Conservation (phyloP, 1,284 basidiomycete genomes). For the Sutorius eximius region DNA sequence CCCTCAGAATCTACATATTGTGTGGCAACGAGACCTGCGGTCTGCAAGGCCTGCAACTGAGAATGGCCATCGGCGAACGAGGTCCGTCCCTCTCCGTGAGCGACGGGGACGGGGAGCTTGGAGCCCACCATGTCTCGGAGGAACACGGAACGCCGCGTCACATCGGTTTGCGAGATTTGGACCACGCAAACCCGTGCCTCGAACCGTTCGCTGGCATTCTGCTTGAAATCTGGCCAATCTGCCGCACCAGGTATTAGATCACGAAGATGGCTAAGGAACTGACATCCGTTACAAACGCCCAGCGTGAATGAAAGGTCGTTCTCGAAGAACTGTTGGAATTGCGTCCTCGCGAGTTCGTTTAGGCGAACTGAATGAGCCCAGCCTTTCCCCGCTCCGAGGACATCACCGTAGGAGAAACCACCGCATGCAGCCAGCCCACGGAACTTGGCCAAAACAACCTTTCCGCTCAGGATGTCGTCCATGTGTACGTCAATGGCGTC, state of each 20-base stretch:
- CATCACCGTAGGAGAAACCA: slow-evolving; percentile 98
- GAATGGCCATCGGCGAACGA: slow-evolving; percentile 55
- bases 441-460: slow-evolving; percentile 67
- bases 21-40: slow-evolving; percentile 60
- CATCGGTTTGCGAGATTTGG: slow-evolving; percentile 62
- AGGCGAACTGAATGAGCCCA: slow-evolving; percentile 96
- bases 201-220: slow-evolving; percentile 87
- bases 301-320: slow-evolving; percentile 84
- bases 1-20: slow-evolving; percentile 78
- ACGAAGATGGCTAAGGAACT: slow-evolving; percentile 88
- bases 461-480: slow-evolving; percentile 89
- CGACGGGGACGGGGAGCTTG: slow-evolving; percentile 88
- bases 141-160: slow-evolving; percentile 74
- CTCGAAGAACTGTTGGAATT: slow-evolving; percentile 84
- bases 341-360: slow-evolving; percentile 68
- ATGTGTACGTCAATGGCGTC: slow-evolving; percentile 96
- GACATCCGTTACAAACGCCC: slow-evolving; percentile 98
- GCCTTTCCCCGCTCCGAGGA: slow-evolving; percentile 95
- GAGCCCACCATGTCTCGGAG: slow-evolving; percentile 87
- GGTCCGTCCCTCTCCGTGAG: slow-evolving; percentile 93
- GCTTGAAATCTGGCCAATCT: slow-evolving; percentile 90
- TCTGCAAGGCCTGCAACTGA: slow-evolving; percentile 44
- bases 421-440: slow-evolving; percentile 93
- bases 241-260: slow-evolving; percentile 87
- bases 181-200: slow-evolving; percentile 87